These are phyloP conservation scores for Cercospora sp. DNA, from an alignment of 2,329 filamentous ascomycete genomes.

Conservation along the genomic window DNA sequence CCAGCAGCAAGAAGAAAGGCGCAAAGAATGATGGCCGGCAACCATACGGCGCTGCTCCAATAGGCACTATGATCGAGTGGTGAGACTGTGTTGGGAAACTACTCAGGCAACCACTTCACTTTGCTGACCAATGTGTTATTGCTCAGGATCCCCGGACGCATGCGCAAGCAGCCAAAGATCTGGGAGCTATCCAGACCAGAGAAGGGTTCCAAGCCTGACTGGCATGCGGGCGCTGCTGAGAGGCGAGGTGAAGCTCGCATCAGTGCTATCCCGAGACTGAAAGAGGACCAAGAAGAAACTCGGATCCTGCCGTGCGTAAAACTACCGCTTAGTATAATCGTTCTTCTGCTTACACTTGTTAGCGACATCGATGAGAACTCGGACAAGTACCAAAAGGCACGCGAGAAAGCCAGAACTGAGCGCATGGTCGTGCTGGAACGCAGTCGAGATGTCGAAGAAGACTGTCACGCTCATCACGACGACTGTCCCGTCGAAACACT, in stretches of 20 bases:
- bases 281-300: constrained; percentile 28
- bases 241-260: constrained; percentile 15
- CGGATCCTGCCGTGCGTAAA: constrained; percentile 26
- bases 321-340: not conserved
- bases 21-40: constrained; percentile 16
- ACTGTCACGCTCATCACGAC: constrained; percentile 50
- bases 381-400: constrained; percentile 27
- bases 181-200: constrained; percentile 7
- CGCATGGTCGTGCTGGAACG: constrained; percentile 60
- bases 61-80: constrained; percentile 16
- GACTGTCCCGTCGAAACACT: constrained; percentile 54
- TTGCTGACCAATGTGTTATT: not conserved
- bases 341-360: constrained; percentile 4
- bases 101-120: not conserved
- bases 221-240: constrained; percentile 22
- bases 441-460: constrained; percentile 45
- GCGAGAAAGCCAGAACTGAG: constrained; percentile 30
- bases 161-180: constrained; percentile 13
- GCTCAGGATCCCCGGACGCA: constrained; percentile 2
- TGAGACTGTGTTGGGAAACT: not conserved
- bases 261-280: constrained; percentile 14
- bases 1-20: constrained; percentile 15
- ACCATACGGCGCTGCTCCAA: constrained; percentile 10
- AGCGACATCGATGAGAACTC: constrained; percentile 22
- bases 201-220: constrained; percentile 8